Evolutionary conservation across 2,329 filamentous ascomycete genomes (phyloP), one percentile per base, ranked within the genome.

Genomic region (Arthroderma sp.): DNA sequence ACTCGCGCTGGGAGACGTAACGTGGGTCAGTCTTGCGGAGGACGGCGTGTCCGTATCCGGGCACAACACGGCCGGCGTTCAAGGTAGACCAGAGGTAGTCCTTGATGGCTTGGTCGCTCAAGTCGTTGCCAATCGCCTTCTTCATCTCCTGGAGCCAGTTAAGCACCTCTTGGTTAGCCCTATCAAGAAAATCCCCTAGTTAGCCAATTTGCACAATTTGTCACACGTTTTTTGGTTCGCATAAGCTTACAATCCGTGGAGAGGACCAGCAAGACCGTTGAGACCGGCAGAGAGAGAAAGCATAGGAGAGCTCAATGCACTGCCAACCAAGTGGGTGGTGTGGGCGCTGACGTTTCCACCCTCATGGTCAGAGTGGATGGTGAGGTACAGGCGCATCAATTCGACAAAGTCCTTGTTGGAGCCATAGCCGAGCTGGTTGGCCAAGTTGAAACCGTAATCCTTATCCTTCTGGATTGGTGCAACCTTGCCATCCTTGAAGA

Each of bases 131-230:
- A 60, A 98, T 75, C 46, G 74, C 68, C 73, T 86, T 83, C 85
- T 98, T 95, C 88, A 98, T 95, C 82, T 96, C 85, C 58, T 83
- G 85, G 62, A 98, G 85, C 91, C 91, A 98, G 77, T 91, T 88
- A 60, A 98, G 81, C 57, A 98, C 91, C 74, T 98, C 91, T 78
- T 98, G 91, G 81, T 98, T 98, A 68, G 91, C 91, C 57, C 67
- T 47, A 40, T 30, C 5, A 10, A 32, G 6, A 11, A 38, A 38
- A 27, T 22, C 2, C 37, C 10, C 37, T 3, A 5, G 36, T 44
- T 39, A 44, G 42, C 8, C 15, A 22, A 22, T 22, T 22, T 22
- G 15, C 15, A 22, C 15, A 22, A 22, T 22, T 22, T 22, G 15
- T 22, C 15, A 22, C 15, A 22, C 3, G 15, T 22, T 22, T 22